These are phyloP conservation scores for Sequoiadendron giganteum DNA, from an alignment of 75 land plant species.

Conservation along the genomic window DNA sequence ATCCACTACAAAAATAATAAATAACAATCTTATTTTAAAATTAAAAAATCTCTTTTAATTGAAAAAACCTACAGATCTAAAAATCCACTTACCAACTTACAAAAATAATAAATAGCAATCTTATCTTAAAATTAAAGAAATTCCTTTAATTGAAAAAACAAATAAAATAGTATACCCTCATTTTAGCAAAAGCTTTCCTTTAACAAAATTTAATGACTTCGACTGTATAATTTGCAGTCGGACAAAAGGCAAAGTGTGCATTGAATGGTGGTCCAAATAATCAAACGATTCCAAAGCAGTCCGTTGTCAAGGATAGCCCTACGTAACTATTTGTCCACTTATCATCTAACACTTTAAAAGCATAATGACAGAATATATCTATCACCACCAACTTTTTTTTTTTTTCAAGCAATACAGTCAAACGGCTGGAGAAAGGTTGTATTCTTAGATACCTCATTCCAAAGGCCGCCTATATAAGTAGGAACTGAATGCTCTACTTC, in stretches of 20 bases:
- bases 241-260: neutral
- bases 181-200: neutral
- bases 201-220: too few relatives aligned
- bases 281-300: neutral
- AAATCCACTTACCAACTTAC: too few relatives aligned
- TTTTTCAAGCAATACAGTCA: neutral
- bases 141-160: neutral
- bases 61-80: too few relatives aligned
- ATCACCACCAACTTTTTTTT: neutral
- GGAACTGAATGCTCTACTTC: neutral
- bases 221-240: neutral
- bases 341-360: neutral
- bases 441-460: neutral
- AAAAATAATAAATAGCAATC: too few relatives aligned
- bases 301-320: too few relatives aligned
- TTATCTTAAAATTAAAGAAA: too few relatives aligned
- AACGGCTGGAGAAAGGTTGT: neutral
- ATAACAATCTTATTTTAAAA: too few relatives aligned
- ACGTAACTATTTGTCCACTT: neutral
- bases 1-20: too few relatives aligned
- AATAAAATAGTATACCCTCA: neutral
- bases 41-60: too few relatives aligned
- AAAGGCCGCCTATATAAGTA: neutral
- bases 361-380: neutral
- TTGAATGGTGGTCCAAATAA: neutral